Conservation (phyloP, 768 basidiomycete species). For the Hirschioporus abietinus region DNA sequence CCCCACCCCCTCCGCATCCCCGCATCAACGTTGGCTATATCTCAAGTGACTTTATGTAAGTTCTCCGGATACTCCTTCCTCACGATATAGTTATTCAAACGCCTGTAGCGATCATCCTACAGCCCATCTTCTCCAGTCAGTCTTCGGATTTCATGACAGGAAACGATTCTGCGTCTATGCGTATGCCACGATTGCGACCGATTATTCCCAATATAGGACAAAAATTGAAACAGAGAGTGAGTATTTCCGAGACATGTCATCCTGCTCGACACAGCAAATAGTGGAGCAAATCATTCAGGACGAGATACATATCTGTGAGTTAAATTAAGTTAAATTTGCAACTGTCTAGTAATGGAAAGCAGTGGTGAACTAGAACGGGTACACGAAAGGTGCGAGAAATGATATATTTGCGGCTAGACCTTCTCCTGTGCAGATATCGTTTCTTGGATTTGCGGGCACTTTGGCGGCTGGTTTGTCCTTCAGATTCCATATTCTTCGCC, state of each 20-base stretch:
- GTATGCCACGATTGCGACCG: slow-evolving; percentile 45
- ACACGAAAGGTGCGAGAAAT: slow-evolving; percentile 48
- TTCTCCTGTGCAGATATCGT: slow-evolving; percentile 42
- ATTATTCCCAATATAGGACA: slow-evolving; percentile 37
- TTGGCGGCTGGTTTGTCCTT: slow-evolving; percentile 29
- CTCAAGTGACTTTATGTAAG: slow-evolving; percentile 42
- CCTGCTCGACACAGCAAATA: slow-evolving; percentile 30
- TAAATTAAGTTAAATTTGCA: neutral
- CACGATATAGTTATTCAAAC: no score
- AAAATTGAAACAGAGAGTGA: slow-evolving; percentile 36
- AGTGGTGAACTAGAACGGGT: slow-evolving; percentile 44
- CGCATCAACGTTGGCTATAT: slow-evolving; percentile 45
- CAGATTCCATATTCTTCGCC: neutral
- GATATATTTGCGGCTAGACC: slow-evolving; percentile 47
- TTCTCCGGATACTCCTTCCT: slow-evolving; percentile 2
- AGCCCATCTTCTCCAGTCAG: slow-evolving; percentile 47
- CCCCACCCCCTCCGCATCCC: slow-evolving; percentile 34
- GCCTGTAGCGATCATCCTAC: slow-evolving; percentile 41
- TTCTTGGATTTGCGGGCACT: slow-evolving; percentile 50
- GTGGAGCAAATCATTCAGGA: slow-evolving; percentile 35
- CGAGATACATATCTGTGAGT: slow-evolving; percentile 42
- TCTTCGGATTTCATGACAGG: slow-evolving; percentile 38
- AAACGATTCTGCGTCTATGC: slow-evolving; percentile 36
- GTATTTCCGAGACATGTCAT: slow-evolving; percentile 38
- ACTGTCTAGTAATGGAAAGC: slow-evolving; percentile 3